phyloP scores from a whole-genome alignment of 1,284 basidiomycete species.

The Fomitiporia mediterranea region DNA sequence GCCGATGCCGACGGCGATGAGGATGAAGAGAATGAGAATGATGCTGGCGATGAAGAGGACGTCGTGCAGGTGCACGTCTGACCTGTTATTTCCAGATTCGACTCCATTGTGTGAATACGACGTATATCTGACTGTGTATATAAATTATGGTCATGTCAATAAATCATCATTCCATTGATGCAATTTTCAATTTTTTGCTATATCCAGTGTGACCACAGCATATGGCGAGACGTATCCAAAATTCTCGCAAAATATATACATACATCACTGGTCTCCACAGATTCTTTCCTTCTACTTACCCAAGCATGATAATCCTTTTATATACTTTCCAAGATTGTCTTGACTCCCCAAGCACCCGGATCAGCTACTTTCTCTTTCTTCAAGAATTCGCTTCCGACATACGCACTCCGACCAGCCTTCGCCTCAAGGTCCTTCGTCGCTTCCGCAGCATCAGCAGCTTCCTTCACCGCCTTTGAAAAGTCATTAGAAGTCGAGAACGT shows the following conservation, averaged over 20 bases:
- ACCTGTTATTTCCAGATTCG: background rate
- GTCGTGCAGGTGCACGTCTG: conserved; percentile 9
- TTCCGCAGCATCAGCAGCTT: conserved; percentile 68
- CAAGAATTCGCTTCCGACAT: conserved; percentile 73
- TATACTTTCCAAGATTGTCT: conserved; percentile 66
- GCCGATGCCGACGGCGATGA: conserved; percentile 5
- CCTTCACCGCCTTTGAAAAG: conserved; percentile 48
- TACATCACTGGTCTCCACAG: no score
- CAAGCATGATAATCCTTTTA: no score
- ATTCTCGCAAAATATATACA: no score
- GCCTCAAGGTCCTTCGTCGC: conserved; percentile 73
- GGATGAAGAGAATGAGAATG: conserved; percentile 3
- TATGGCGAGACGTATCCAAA: no score
- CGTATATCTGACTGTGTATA: no score
- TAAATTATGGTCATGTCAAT: no score
- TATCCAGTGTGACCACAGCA: no score
- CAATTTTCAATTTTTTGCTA: no score
- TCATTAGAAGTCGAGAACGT: conserved; percentile 37
- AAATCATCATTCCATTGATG: no score
- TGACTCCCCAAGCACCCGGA: conserved; percentile 88
- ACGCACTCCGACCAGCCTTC: conserved; percentile 86
- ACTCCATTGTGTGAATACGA: background rate
- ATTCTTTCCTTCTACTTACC: no score
- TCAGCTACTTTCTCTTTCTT: conserved; percentile 73
- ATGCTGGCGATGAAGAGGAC: background rate